These are phyloP conservation scores for Zychaea mexicana DNA, from an alignment of 371 early-diverging fungal genomes.

Conservation along the genomic window DNA sequence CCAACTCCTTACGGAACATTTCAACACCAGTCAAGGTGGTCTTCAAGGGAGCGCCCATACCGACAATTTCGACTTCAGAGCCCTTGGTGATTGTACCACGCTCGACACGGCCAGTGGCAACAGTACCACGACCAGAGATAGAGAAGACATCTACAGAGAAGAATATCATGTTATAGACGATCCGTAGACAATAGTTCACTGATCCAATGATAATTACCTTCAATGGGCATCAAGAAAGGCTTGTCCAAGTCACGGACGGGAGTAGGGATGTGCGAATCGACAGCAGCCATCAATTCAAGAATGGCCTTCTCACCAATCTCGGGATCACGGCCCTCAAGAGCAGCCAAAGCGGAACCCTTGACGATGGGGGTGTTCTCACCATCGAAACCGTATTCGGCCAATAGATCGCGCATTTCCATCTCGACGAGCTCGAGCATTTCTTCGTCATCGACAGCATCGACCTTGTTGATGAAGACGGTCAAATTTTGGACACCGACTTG, in stretches of 20 bases:
- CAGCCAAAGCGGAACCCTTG: constrained; percentile 95
- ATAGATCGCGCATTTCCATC: constrained; percentile 98
- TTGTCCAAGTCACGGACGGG: constrained; percentile 95
- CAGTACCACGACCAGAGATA: constrained; percentile 99
- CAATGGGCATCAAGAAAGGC: constrained; percentile 99
- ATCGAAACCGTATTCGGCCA: constrained; percentile 91
- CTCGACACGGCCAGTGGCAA: constrained; percentile 98
- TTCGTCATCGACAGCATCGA: constrained; percentile 95
- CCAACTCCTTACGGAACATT: constrained; percentile 99
- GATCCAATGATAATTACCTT: constrained; percentile 50
- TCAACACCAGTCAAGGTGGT: constrained; percentile 96
- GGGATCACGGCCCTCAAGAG: constrained; percentile 90
- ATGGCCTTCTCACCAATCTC: constrained; percentile 92
- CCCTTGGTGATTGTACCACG: constrained; percentile 95
- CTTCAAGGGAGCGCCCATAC: constrained; percentile 87
- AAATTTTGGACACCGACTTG: constrained; percentile 96
- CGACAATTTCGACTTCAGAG: constrained; percentile 95
- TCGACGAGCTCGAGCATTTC: constrained; percentile 98
- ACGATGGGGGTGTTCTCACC: constrained; percentile 95
- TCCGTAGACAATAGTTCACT: background rate
- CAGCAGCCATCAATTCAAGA: constrained; percentile 90
- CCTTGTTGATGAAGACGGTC: constrained; percentile 99
- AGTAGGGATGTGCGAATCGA: constrained; percentile 92
- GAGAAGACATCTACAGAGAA: constrained; percentile 86
- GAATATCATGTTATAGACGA: background rate